Conservation (phyloP, 2,329 filamentous ascomycete genomes). For the Sphaerostilbella broomeana region DNA sequence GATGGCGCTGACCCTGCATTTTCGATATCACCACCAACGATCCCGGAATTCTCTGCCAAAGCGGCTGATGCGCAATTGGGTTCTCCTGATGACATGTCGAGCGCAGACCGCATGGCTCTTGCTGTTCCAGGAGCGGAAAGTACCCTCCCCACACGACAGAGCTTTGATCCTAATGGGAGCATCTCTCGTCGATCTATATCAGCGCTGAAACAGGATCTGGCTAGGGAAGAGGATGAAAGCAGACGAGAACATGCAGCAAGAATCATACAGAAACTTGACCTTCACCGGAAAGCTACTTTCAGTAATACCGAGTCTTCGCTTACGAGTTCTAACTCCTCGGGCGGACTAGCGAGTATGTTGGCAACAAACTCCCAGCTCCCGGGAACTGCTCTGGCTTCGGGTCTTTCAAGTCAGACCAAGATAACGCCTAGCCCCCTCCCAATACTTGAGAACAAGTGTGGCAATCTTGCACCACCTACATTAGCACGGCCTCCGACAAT, state of each 20-base stretch:
- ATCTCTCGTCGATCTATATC: constrained; percentile 51
- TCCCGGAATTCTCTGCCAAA: constrained; percentile 86
- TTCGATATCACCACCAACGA: constrained; percentile 79
- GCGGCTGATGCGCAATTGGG: constrained; percentile 58
- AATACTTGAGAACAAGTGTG: constrained; percentile 42
- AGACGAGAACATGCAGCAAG: constrained; percentile 75
- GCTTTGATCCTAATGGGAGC: constrained; percentile 59
- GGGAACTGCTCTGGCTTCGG: constrained; percentile 37
- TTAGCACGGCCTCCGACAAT: constrained; percentile 75
- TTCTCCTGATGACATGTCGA: constrained; percentile 47
- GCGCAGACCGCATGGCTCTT: constrained; percentile 58
- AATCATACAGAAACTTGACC: constrained; percentile 87
- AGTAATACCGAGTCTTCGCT: constrained; percentile 36
- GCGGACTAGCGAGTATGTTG: constrained; percentile 78
- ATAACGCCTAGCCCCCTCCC: constrained; percentile 27
- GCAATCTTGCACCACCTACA: constrained; percentile 72
- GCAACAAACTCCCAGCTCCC: constrained; percentile 64
- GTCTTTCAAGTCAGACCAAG: constrained; percentile 24
- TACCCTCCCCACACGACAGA: constrained; percentile 52
- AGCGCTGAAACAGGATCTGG: constrained; percentile 39
- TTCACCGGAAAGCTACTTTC: constrained; percentile 72
- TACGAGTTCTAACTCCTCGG: constrained; percentile 34
- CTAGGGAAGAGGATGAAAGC: constrained; percentile 65
- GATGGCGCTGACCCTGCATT: constrained; percentile 68
- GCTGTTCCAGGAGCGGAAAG: constrained; percentile 55